phyloP scores from a whole-genome alignment of 23 red algal genomes.

The Agarophyton chilense region DNA sequence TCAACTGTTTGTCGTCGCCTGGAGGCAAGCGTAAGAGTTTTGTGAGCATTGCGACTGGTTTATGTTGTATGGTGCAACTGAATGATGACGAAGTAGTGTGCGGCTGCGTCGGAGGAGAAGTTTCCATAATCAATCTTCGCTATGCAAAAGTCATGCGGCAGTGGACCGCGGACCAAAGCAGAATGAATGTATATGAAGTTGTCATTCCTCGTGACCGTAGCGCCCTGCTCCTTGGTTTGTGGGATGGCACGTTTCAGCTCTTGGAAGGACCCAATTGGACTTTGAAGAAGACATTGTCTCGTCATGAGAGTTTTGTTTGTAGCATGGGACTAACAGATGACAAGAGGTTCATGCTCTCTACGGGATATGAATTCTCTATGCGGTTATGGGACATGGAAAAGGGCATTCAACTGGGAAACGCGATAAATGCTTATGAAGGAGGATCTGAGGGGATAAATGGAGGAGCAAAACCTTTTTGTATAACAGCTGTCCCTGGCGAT shows the following conservation, averaged over 20 bases:
- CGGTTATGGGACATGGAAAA: slow-evolving; percentile 4
- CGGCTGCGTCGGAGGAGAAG: not conserved
- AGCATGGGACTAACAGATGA: not conserved
- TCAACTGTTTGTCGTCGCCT: not conserved
- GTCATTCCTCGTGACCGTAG: not conserved
- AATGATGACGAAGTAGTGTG: not conserved
- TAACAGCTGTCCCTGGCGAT: not conserved
- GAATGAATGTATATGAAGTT: too few relatives aligned
- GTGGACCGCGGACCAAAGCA: too few relatives aligned
- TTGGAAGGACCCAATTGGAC: slow-evolving; percentile 8
- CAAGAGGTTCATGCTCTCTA: not conserved
- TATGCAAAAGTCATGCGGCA: too few relatives aligned
- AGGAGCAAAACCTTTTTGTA: not conserved
- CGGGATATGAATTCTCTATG: not conserved
- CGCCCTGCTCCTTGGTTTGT: not conserved
- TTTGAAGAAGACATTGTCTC: not conserved
- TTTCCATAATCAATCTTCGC: not conserved
- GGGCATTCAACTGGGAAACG: not conserved
- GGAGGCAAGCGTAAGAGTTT: not conserved
- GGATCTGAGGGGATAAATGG: not conserved
- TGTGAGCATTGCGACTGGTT: not conserved
- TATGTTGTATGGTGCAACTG: not conserved
- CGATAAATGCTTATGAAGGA: not conserved
- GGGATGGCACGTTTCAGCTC: not conserved
- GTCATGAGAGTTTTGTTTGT: not conserved